Evolutionary conservation across 208 protist species (phyloP), one percentile per base, ranked within the genome.

Genomic region (Trypanosoma brucei): DNA sequence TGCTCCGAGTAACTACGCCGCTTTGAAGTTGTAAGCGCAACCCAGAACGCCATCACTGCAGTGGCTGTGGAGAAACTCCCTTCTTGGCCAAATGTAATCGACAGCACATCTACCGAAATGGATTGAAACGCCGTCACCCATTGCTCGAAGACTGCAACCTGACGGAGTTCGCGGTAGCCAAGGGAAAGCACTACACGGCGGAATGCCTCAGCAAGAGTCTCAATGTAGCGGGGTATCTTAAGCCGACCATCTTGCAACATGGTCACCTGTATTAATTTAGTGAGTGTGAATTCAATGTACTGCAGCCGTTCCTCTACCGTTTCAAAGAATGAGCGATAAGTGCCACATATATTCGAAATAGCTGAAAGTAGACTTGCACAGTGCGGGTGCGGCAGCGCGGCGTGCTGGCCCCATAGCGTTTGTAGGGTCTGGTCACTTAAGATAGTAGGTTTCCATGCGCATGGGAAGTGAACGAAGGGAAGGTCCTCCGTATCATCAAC

Each of bases 401-500:
- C 73, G 59, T 91, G 88, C 55, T 91, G 78, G 42, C 84, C 83
- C 84, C 86, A 91, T 51, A 95, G 56, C 51, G 83, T 61, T 37
- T 77, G 39, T 51, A 76, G 65, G 52, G 76, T 85, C 33, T 80
- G 48, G 31, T 74, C 65, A 11, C 68, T 66, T 30, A 92, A 73
- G 8, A 95, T 58, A 38, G 73, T 52, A 22, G 74, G 73, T 53
- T 83, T 78, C 86, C 86, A 92, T 31, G 76, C 57, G n/a, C 75
- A 69, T 30, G 86, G 86, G 58, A 86, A 88, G 66, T 92, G 86
- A 35, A 78, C 51, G n/a, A 86, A 86, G 0, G 82, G 62, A 22
- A 79, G 72, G 50, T 92, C 86, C 53, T 95, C 86, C 4, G 88
- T 92, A 54, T 92, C 84, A 72, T 92, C 86, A 3, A 88, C 81